phyloP scores from a whole-genome alignment of 2,329 filamentous ascomycete genomes.

The Byssoonygena ceratinophila region DNA sequence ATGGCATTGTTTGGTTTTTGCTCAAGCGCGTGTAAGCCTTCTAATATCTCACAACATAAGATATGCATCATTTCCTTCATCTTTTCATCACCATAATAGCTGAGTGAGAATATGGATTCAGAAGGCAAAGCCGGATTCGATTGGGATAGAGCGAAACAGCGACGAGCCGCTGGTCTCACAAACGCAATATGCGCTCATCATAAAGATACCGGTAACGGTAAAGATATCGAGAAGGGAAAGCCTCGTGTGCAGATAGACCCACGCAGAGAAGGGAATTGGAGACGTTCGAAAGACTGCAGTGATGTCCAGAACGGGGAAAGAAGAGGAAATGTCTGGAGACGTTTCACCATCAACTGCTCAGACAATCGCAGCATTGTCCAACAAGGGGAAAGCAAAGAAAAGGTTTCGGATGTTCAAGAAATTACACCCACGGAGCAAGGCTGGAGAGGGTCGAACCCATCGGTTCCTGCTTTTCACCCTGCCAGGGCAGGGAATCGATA shows the following conservation, averaged over 20 bases:
- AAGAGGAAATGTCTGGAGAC: not conserved
- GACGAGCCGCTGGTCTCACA: slow-evolving; percentile 5
- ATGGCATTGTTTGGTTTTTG: not conserved
- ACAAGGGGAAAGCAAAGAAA: not conserved
- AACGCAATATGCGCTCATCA: not conserved
- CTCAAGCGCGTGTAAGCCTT: not conserved
- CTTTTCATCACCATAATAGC: not conserved
- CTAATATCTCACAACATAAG: not conserved
- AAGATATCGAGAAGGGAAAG: not conserved
- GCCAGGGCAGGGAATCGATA: not conserved
- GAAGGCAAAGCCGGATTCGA: slow-evolving; percentile 2
- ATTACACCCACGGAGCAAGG: not conserved
- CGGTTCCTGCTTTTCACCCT: not conserved
- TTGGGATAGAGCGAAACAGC: slow-evolving; percentile 4
- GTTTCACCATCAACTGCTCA: not conserved
- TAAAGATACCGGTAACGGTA: not conserved
- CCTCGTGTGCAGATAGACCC: too few species aligned
- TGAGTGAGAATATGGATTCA: not conserved
- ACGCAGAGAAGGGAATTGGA: too few species aligned
- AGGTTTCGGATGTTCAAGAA: not conserved
- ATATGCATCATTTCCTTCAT: not conserved
- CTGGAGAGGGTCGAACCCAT: not conserved
- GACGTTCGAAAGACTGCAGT: too few species aligned
- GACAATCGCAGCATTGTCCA: not conserved
- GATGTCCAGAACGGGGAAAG: too few species aligned